Evolutionary conservation across 2,329 filamentous ascomycete genomes (phyloP), one percentile per base, ranked within the genome.

Genomic region (Anthostomella pinea): DNA sequence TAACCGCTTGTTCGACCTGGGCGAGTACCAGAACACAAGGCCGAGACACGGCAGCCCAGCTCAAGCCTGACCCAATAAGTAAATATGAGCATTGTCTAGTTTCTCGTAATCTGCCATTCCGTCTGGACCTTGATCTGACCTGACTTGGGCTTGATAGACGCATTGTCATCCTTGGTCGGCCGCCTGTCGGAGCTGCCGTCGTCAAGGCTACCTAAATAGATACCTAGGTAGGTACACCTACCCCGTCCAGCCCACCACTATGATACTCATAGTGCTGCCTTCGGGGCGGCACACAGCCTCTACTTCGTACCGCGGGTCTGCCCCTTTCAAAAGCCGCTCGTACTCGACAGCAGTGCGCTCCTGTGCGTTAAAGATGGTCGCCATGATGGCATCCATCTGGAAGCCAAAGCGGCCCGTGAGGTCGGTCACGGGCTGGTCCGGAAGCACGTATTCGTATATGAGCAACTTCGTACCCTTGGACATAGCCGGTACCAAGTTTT

Each of bases 401-500:
- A 43, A 36, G 19, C 41, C 36, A 11, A 36, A 36, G 24, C 36
- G 41, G 25, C 30, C 36, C 9, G 32, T 21, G 29, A 39, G 29
- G 17, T 36, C 26, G 13, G 33, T 43, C 20, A 33, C 30, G 7
- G 41, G 41, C 14, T 20, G 10, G 24, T 43, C 41, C 19, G 33
- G 8, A 15, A 39, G 41, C 39, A 41, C 39, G 18, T 38, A 38
- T 13, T 48, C 45, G 11, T 36, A 28, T 14, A 48, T 35, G 6
- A 48, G 28, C 11, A 48, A 11, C 19, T 36, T 41, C 9, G 45
- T 39, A 4, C 48, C 48, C 8, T 37, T 34, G 28, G 38, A 39
- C 39, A 52, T 39, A 11, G 43, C 48, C n/a, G 48, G 46, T 11
- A 49, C 35, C 8, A 42, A 39, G 11, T 24, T 20, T 21, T 39